Evolutionary conservation across 2,329 filamentous ascomycete species (phyloP), one percentile per base, ranked within the genome.

Genomic region (Diaporthe sp.): DNA sequence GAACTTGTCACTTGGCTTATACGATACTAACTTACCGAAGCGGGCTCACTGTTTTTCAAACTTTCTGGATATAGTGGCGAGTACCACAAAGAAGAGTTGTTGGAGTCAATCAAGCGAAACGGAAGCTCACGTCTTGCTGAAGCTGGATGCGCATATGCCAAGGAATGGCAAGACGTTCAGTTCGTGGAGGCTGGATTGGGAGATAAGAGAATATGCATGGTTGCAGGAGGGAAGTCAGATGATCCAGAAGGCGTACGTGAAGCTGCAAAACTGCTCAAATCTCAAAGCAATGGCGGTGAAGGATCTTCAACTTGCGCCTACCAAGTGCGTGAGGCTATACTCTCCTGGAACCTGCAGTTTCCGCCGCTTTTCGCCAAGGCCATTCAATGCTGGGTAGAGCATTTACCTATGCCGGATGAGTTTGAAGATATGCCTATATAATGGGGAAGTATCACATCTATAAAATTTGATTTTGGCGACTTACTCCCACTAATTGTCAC

Each of bases 321-420:
- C 22, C 76, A 85, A 13, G 79, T 86, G 9, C 79, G 72, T 38
- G 80, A 81, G 28, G 85, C 84, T 22, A 79, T 83, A 38, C 84
- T 86, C 77, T 80, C 80, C 50, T 86, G 85, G 85, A 82, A 85
- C 73, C 73, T 86, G 74, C 84, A 86, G 73, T 78, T 82, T 42
- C 85, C 85, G 1, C 76, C 81, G 55, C 64, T 86, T 9, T 86
- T 86, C 76, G 82, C 83, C 1, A 77, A 78, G 47, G 82, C 79
- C 2, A 78, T 86, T 15, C 79, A 77, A 74, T 82, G 83, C 5
- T 86, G 85, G 84, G 74, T 78, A 35, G 77, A 78, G 52, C 69
- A 42, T 40, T 69, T 47, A 25, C 71, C 68, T 12, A 64, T 79
- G 75, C 77, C 78, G 3, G 52, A 42, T 25, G 73, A 77, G 58